A percentile compares a stretch with the other conserved stretches of the same genome.
phyloP scores from a whole-genome alignment of 768 basidiomycete species.

The Pleurotus cornucopiae region DNA sequence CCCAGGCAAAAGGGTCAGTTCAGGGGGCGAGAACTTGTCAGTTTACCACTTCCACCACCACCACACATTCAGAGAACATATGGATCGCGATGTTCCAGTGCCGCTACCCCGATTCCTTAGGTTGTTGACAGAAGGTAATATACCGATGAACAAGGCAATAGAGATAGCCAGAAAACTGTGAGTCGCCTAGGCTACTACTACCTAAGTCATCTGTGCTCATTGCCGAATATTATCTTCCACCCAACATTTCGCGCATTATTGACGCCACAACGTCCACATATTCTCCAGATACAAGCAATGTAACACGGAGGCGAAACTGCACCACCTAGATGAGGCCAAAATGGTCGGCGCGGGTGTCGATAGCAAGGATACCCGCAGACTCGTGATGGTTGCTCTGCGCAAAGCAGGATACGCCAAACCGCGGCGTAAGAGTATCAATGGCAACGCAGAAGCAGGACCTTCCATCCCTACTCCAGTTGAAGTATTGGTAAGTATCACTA shows the following conservation, averaged over 20 bases:
- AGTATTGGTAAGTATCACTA: slow-evolving; percentile 21
- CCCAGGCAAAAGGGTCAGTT: neutral
- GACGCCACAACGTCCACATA: too few relatives aligned
- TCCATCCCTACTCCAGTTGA: slow-evolving; percentile 22
- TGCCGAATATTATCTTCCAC: neutral
- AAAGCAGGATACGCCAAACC: slow-evolving; percentile 54
- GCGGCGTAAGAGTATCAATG: slow-evolving; percentile 1
- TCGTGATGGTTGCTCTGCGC: slow-evolving; percentile 53
- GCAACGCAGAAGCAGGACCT: slow-evolving; percentile 14
- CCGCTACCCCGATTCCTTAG: slow-evolving; percentile 66
- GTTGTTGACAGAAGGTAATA: slow-evolving; percentile 50
- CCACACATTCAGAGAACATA: neutral
- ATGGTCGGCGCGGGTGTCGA: slow-evolving; percentile 55
- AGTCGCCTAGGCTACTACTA: slow-evolving; percentile 11
- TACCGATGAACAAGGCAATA: slow-evolving; percentile 67
- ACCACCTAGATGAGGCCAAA: slow-evolving; percentile 54
- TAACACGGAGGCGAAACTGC: slow-evolving; percentile 57
- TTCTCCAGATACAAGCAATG: slow-evolving; percentile 63
- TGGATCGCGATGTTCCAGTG: slow-evolving; percentile 39
- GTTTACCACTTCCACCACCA: neutral
- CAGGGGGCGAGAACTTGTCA: neutral
- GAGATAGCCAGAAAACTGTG: slow-evolving; percentile 66
- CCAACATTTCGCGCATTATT: neutral
- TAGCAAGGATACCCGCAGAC: slow-evolving; percentile 61
- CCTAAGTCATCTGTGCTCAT: neutral